Evolutionary conservation across 176 grass and related monocot genomes (phyloP).

Genomic region (Olyra latifolia): DNA sequence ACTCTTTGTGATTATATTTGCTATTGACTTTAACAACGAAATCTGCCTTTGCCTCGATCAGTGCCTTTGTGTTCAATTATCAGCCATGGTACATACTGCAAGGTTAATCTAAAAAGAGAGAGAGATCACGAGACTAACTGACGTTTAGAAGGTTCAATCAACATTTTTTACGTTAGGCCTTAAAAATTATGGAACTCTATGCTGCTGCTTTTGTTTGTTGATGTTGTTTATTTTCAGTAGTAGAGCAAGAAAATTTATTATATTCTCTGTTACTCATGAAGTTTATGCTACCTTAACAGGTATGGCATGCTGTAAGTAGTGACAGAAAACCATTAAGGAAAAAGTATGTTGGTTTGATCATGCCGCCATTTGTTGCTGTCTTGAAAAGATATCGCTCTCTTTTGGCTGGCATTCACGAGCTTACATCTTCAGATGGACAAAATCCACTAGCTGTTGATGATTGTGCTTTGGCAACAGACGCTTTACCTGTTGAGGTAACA

Average conservation of each 20-base stretch:
- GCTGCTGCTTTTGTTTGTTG: constrained; percentile 17
- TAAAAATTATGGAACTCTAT: constrained; percentile 4
- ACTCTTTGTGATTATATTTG: not conserved
- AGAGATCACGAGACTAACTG: constrained; percentile 17
- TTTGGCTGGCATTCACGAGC: constrained; percentile 85
- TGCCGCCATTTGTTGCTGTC: constrained; percentile 82
- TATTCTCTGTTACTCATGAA: constrained; percentile 31
- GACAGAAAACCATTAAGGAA: constrained; percentile 80
- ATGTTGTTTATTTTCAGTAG: constrained; percentile 23
- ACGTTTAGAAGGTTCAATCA: constrained; percentile 7
- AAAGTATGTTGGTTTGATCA: constrained; percentile 78
- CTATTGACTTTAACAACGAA: not conserved
- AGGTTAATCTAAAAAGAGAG: too few species aligned
- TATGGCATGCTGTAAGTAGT: constrained; percentile 89
- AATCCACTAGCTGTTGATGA: constrained; percentile 84
- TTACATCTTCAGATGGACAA: constrained; percentile 78
- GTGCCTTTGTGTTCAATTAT: not conserved
- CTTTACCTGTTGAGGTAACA: constrained; percentile 73
- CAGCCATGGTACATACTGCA: not conserved
- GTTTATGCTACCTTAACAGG: constrained; percentile 54
- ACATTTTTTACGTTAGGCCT: constrained; percentile 15
- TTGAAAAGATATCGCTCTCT: constrained; percentile 77
- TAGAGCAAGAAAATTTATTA: constrained; percentile 29
- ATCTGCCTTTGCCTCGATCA: constrained; percentile 10
- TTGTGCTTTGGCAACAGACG: constrained; percentile 66